These are phyloP conservation scores for Francoa sonchifolia DNA, from an alignment of 441 rosid genomes.

Conservation along the genomic window DNA sequence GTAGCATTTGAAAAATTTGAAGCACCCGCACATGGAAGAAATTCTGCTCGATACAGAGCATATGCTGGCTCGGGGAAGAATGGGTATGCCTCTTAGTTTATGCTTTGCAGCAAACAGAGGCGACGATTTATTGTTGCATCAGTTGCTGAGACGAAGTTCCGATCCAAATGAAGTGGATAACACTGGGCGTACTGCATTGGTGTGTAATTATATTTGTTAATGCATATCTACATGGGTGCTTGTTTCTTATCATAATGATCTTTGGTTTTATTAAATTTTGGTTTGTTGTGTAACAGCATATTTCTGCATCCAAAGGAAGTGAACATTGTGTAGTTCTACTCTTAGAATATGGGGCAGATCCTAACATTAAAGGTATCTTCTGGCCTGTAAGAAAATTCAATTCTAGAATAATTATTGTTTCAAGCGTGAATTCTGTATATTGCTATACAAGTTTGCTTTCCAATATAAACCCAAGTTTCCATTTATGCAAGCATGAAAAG, in stretches of 20 bases:
- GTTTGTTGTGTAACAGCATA: slow-evolving; percentile 38
- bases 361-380: slow-evolving; percentile 51
- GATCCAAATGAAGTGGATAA: slow-evolving; percentile 63
- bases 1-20: slow-evolving; percentile 60
- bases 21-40: slow-evolving; percentile 42
- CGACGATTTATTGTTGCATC: slow-evolving; percentile 62
- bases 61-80: slow-evolving; percentile 61
- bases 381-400: not conserved
- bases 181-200: slow-evolving; percentile 57
- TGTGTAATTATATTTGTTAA: slow-evolving; percentile 12
- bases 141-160: slow-evolving; percentile 56
- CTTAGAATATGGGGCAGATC: slow-evolving; percentile 62
- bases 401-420: too few relatives aligned
- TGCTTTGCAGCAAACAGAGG: slow-evolving; percentile 71
- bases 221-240: not conserved
- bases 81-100: slow-evolving; percentile 64
- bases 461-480: too few relatives aligned
- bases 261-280: slow-evolving; percentile 1
- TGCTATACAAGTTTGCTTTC: too few relatives aligned
- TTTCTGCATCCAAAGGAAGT: slow-evolving; percentile 66
- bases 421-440: too few relatives aligned
- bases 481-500: too few relatives aligned
- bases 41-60: slow-evolving; percentile 51
- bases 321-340: slow-evolving; percentile 54
- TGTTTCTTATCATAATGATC: not conserved